These are phyloP conservation scores for Didymella pomorum DNA, from an alignment of 2,329 filamentous ascomycete species.

Conservation along the genomic window DNA sequence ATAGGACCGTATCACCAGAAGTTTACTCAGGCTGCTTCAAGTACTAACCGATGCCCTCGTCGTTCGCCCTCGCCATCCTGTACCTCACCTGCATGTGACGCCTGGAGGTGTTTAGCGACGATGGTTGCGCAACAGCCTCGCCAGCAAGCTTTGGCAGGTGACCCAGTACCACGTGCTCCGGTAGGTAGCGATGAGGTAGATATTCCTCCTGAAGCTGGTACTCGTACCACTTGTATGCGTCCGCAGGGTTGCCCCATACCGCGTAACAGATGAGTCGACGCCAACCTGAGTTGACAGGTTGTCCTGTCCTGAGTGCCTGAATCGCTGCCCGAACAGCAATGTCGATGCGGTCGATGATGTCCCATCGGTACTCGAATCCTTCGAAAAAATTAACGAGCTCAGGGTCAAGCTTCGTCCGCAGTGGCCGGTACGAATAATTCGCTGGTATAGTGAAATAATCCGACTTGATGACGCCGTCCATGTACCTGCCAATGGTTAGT, in stretches of 20 bases:
- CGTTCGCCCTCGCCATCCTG: constrained; percentile 38
- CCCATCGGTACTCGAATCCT: constrained; percentile 33
- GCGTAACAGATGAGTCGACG: constrained; percentile 37
- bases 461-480: constrained; percentile 28
- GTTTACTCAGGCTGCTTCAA: neutral
- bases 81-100: constrained; percentile 28
- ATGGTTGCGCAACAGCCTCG: constrained; percentile 26
- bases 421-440: constrained; percentile 17
- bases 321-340: constrained; percentile 25
- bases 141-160: constrained; percentile 27
- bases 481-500: constrained; percentile 23
- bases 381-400: constrained; percentile 38
- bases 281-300: constrained; percentile 15
- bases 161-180: constrained; percentile 37
- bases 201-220: constrained; percentile 39
- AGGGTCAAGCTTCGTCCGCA: constrained; percentile 27
- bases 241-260: constrained; percentile 38
- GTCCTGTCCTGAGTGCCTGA: constrained; percentile 20
- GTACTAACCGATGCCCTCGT: constrained; percentile 35
- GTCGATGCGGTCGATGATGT: constrained; percentile 38
- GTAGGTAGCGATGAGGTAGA: constrained; percentile 35
- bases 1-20: neutral
- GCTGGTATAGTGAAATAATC: constrained; percentile 23
- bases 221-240: constrained; percentile 44
- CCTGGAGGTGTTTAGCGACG: constrained; percentile 5